Evolutionary conservation across 305 asterid genomes (phyloP).

Genomic region (Solanum hybrid): DNA sequence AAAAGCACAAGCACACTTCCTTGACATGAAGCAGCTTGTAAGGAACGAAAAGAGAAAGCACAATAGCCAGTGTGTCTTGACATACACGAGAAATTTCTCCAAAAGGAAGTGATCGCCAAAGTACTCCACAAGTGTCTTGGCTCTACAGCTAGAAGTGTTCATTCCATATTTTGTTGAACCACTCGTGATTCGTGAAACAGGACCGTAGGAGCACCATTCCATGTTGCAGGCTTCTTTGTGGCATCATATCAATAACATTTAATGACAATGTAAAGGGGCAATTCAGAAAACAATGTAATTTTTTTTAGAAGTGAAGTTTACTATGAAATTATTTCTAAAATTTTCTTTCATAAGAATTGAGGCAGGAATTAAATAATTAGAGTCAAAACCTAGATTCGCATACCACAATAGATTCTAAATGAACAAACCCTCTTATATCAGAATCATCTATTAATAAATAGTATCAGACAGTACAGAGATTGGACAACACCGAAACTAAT

Average conservation of each 20-base stretch:
- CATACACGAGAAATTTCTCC: too few species aligned
- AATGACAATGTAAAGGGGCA: not conserved
- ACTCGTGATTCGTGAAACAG: not conserved
- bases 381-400: not conserved
- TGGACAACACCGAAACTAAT: not conserved
- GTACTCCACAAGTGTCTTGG: too few species aligned
- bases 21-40: not conserved
- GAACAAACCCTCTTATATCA: not conserved
- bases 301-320: not conserved
- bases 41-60: not conserved
- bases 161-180: too few species aligned
- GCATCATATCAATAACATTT: not conserved
- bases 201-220: not conserved
- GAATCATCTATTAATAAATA: not conserved
- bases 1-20: not conserved
- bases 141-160: too few species aligned
- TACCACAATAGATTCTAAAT: not conserved
- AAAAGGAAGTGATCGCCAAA: too few species aligned
- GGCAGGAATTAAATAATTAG: not conserved
- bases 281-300: too few species aligned
- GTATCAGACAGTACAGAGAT: not conserved
- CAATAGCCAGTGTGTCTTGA: slow-evolving; percentile 1
- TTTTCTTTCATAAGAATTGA: not conserved
- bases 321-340: not conserved
- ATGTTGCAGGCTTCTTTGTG: not conserved